Evolutionary conservation across 257 asterid species (phyloP), one percentile per base, ranked within the genome.

Genomic region (Knoxia roxburghii): DNA sequence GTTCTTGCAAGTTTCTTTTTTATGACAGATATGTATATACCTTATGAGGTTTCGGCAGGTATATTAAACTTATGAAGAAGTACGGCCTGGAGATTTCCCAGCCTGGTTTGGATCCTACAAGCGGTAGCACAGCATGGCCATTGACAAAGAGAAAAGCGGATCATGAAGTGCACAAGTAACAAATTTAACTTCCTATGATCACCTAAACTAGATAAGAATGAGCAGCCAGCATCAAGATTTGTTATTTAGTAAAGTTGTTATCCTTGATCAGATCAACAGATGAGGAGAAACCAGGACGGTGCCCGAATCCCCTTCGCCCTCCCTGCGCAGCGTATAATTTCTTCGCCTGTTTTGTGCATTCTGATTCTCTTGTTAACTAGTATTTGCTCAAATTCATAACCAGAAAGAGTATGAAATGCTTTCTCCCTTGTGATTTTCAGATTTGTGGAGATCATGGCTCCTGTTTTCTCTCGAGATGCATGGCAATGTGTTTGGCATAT

Each of bases 401-500:
- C 40, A 32, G 20, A 8, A 1, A 30, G 21, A 46, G 5, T 35
- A 6, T 26, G 39, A 37, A 20, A 60, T 23, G 18, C 56, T 52
- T 43, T 37, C 7, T 45, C 50, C 64, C 56, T 49, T 63, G 57
- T 68, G 39, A 21, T 45, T 24, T 68, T 50, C 85, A 91, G 97
- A 67, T 91, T 91, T 71, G 88, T 91, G 27, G 97, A 91, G 81
- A 88, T 91, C 71, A 88, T 88, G 97, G 95, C 97, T 57, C 96
- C 96, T 7, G 95, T 91, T 21, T 91, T 91, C 77, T 91, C 96
- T 74, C 86, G 93, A 77, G 86, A 82, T 49, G 96, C 95, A 63
- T 91, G 97, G 97, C 95, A 93, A 29, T 88, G 97, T 33, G 91
- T 87, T 58, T 91, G 96, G 97, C 82, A 91, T 74, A 67, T 91